Conservation (phyloP, 2,329 filamentous ascomycete species). For the Colletotrichum falcatum region DNA sequence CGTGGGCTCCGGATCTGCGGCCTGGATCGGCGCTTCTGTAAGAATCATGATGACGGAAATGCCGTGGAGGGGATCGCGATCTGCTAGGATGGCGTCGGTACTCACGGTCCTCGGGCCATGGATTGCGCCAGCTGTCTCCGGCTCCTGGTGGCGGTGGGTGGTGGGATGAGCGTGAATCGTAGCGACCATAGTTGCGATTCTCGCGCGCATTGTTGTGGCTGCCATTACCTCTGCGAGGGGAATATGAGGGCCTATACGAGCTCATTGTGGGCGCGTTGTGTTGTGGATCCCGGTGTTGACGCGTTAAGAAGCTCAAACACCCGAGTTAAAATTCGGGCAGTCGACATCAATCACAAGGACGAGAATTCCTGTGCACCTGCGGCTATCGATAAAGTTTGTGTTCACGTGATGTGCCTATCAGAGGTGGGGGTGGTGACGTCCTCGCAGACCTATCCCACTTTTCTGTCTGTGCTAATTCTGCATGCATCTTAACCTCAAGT, state of each 20-base stretch:
- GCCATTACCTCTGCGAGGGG: slow-evolving; percentile 26
- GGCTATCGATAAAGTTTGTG: slow-evolving; percentile 20
- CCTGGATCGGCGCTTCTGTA: slow-evolving; percentile 33
- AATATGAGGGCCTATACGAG: slow-evolving; percentile 38
- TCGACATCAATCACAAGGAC: slow-evolving; percentile 26
- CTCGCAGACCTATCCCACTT: neutral
- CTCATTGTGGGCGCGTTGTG: slow-evolving; percentile 39
- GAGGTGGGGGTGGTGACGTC: slow-evolving; percentile 5
- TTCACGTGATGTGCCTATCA: slow-evolving; percentile 20
- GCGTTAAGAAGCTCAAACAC: slow-evolving; percentile 29
- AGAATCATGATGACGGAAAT: slow-evolving; percentile 28
- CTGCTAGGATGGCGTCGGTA: slow-evolving; percentile 29
- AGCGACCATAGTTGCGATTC: slow-evolving; percentile 28
- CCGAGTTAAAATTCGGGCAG: slow-evolving; percentile 26
- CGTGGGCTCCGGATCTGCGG: slow-evolving; percentile 33
- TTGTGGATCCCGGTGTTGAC: slow-evolving; percentile 39
- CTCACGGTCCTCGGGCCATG: slow-evolving; percentile 40
- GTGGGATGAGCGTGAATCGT: slow-evolving; percentile 13
- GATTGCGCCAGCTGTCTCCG: slow-evolving; percentile 27
- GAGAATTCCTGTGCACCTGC: slow-evolving; percentile 28
- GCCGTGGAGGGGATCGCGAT: slow-evolving; percentile 32
- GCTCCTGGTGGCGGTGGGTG: slow-evolving; percentile 28
- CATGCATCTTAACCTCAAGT: too few species aligned
- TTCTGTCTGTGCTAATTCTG: neutral
- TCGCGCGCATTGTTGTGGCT: slow-evolving; percentile 9